Evolutionary conservation across 2,329 filamentous ascomycete species (phyloP), one percentile per base, ranked within the genome.

Genomic region (Lojkania enalia): DNA sequence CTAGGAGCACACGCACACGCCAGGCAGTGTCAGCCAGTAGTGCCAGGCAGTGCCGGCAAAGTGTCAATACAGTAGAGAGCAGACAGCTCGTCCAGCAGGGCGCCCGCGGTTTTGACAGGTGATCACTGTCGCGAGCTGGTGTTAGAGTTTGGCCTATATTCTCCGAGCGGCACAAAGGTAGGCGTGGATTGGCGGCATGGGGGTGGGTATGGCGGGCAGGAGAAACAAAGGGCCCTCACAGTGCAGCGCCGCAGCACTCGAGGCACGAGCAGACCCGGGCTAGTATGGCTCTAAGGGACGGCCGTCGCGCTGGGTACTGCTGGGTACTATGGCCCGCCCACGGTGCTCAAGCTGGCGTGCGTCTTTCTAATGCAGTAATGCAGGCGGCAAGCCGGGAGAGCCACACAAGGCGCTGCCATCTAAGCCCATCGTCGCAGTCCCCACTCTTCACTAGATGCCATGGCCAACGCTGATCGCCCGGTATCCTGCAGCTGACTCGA

Each of bases 91-190:
- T 56, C 54, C 58, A 60, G 60, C 56, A 63, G 54, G 48, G 58
- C 57, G 54, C 55, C 54, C 62, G 58, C 56, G 51, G 53, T 51
- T 61, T 56, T 66, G 63, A 67, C 63, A 67, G 63, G 61, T 64
- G 58, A 63, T 55, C 6, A 20, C 32, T 18, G 32, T 32, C 29
- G 36, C n/a, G n/a, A n/a, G n/a, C n/a, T n/a, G n/a, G 12, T 46
- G 53, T 63, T 66, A 62, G 64, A 46, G 61, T 64, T 67, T 66
- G 55, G 62, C 53, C 58, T 60, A 58, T 66, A 67, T 67, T 67
- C 64, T 66, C 64, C 64, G 66, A 66, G 42, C 48, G 57, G 49
- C 59, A 27, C 63, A 64, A 59, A 49, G 54, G 48, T 52, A 54
- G 42, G 48, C 49, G 50, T 60, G 55, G 55, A 55, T n/a, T n/a